Evolutionary conservation across 129 eudicot species (phyloP).

Genomic region (Solidago caesia): DNA sequence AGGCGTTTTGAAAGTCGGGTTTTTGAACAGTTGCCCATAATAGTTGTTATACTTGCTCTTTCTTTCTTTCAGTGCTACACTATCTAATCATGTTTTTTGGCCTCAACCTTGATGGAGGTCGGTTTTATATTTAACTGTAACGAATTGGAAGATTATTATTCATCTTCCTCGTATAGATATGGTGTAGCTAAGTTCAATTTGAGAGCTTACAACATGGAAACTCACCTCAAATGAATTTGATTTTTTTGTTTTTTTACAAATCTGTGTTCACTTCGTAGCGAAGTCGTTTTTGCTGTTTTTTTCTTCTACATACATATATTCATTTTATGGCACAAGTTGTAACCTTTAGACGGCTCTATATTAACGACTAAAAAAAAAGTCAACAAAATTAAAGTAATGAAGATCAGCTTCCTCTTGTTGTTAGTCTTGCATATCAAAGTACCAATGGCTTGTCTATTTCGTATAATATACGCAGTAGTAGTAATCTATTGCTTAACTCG

Average conservation of each 20-base stretch:
- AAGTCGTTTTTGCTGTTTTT: not conserved
- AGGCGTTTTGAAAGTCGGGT: slow-evolving; percentile 30
- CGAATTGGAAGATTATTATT: slow-evolving; percentile 21
- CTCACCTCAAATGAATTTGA: slow-evolving; percentile 28
- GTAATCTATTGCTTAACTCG: not conserved
- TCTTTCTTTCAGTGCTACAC: slow-evolving; percentile 32
- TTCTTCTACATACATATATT: too few species aligned
- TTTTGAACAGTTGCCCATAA: slow-evolving; percentile 38
- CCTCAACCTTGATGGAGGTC: slow-evolving; percentile 16
- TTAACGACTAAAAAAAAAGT: too few species aligned
- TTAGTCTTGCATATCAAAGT: not conserved
- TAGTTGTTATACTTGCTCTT: slow-evolving; percentile 32
- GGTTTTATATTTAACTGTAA: slow-evolving; percentile 27
- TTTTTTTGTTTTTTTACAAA: slow-evolving; percentile 21
- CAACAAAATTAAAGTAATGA: too few species aligned
- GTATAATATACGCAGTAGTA: not conserved
- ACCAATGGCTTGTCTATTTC: not conserved
- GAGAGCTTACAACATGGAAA: slow-evolving; percentile 29
- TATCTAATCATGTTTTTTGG: slow-evolving; percentile 22
- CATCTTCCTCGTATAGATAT: slow-evolving; percentile 21
- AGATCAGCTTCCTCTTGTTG: not conserved
- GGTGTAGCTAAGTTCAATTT: slow-evolving; percentile 36
- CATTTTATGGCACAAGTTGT: too few species aligned
- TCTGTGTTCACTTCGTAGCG: not conserved
- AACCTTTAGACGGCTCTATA: too few species aligned